Evolutionary conservation across 75 land plant genomes (phyloP), one percentile per base, ranked within the genome.

Genomic region (Picea glauca): DNA sequence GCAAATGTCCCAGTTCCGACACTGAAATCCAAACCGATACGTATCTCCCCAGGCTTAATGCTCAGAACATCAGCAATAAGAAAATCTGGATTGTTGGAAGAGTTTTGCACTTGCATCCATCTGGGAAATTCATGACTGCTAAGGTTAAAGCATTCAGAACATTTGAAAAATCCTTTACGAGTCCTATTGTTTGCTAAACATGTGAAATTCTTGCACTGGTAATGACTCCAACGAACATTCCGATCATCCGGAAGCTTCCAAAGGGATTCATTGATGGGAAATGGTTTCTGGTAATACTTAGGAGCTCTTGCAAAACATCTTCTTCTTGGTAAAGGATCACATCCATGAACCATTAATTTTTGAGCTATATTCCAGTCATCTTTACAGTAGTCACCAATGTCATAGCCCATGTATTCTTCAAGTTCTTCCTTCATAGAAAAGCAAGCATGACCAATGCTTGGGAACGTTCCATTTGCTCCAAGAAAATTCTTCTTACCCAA

Each of bases 391-490:
- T 90, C 94, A 20, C 92, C 92, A 18, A 92, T 81, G 58, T 92
- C 92, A 81, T 94, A 94, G 23, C 79, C 83, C 96, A 94, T 94
- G 89, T 90, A 94, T 80, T 86, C 78, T 78, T 92, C 94, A 50
- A 94, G 86, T 58, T 88, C 89, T 18, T 70, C 50, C 82, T 88
- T 91, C 87, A 89, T 84, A 62, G 86, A 30, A 50, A 86, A 82
- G 64, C 96, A 93, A 0, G 83, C 88, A 58, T 91, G 90, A 63
- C 96, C 96, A 26, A 93, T 87, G 75, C 87, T 81, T 1, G 87
- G 83, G 73, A 83, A 91, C 1, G 88, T 86, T 46, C 85, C 90
- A 50, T 93, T 89, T 2, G 88, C 90, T 21, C 96, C 96, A 88
- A 91, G 83, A 82, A 93, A 91, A 63, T 93, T 93, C 85, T 91